Evolutionary conservation across 352 stramenopile species (phyloP).

Genomic region (Pythium rhizo-oryzae): DNA sequence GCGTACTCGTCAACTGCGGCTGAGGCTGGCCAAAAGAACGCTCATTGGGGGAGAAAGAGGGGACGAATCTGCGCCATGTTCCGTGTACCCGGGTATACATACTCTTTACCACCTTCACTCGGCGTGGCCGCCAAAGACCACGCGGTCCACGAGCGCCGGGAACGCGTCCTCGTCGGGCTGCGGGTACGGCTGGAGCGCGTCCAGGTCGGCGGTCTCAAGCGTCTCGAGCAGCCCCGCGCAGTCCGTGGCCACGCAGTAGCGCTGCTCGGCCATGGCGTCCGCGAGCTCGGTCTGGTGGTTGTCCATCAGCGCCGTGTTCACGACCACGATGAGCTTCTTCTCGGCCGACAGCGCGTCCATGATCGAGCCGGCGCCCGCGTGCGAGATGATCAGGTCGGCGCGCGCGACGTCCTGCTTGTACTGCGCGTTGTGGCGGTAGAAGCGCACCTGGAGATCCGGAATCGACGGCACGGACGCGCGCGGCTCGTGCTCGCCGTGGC

Average conservation of each 20-base stretch:
- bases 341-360: constrained; percentile 88
- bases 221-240: constrained; percentile 39
- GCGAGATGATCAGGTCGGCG: constrained; percentile 94
- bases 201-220: constrained; percentile 46
- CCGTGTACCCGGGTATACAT: background rate
- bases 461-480: constrained; percentile 24
- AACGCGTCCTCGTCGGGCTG: constrained; percentile 64
- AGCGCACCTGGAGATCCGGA: constrained; percentile 44
- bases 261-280: constrained; percentile 83
- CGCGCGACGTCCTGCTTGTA: constrained; percentile 89
- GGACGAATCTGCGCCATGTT: no score
- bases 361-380: constrained; percentile 94
- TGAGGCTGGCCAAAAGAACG: constrained; percentile 4
- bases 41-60: no score
- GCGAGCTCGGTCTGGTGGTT: constrained; percentile 97
- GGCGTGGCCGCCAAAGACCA: constrained; percentile 34
- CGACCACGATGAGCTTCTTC: constrained; percentile 92
- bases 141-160: constrained; percentile 62
- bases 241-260: constrained; percentile 61
- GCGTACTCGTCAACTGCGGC: constrained; percentile 14
- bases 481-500: constrained; percentile 63
- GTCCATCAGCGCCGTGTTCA: constrained; percentile 96
- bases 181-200: constrained; percentile 55
- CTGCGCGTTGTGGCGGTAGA: constrained; percentile 92
- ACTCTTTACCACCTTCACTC: constrained; percentile 2